Base-by-base conservation (phyloP, 1,139 yeast species). In the Debaryomyces singareniensis region DNA sequence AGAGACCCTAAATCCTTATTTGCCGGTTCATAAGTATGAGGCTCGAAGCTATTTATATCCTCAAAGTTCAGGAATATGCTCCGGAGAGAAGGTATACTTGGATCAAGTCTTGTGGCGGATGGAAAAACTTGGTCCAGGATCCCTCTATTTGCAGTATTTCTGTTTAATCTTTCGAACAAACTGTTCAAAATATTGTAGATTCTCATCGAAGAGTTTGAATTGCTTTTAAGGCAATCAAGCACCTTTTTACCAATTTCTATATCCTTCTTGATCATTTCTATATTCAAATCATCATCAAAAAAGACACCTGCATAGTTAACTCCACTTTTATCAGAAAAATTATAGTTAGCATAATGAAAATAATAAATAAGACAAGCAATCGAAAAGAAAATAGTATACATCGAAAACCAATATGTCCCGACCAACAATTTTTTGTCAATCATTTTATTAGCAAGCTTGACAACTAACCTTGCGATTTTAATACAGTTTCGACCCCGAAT, bases 381-480 rank as follows among this genome's bases (percentile, higher is more conserved):
- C 3, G 95, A 79, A 51, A 85, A 87, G 52, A 87, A 87, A n/a
- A 87, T 81, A 0, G 96, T 85, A 52, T 87, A 87, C 54, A 83
- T 81, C 11, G 93, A 80, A 50, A 86, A 87, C 96, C 96, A 86
- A 52, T 87, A 87, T 2, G 95, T 84, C 1, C 96, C 96, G 37
- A 83, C 76, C 33, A 87, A 62, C 47, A 85, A 68, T 37, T 81
- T 71, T 38, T 78, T 77, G 39, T 75, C 75, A 38, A 83, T 76
- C 84, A 87, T 76, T 42, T 83, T 91, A 49, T 83, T 79, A 0
- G 95, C 91, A 36, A 86, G 55, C 43, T 82, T 80, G 11, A 87
- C 89, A 18, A 83, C 95, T 43, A 83, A 74, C 40, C 95, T 65
- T 0, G 96, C 91, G 4, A 85, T 91, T 40, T 79, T 78, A 30